Evolutionary conservation across 495 filamentous ascomycete genomes (phyloP).

Genomic region (Daldinia caldariorum): DNA sequence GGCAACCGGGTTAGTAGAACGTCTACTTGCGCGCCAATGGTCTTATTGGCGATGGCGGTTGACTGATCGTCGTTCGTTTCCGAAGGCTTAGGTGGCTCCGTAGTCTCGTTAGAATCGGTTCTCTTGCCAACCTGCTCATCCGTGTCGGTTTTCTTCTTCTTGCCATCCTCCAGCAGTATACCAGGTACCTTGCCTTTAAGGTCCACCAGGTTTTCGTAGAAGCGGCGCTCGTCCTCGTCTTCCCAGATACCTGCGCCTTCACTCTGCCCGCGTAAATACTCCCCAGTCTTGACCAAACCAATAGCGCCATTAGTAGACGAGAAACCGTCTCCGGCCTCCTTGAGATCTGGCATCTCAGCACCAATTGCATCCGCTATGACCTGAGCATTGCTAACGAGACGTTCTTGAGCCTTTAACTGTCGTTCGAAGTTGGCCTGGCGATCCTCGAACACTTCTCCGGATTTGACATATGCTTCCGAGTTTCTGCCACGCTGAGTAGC

Average conservation of each 20-base stretch:
- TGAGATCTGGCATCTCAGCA: slow-evolving; percentile 93
- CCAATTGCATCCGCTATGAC: slow-evolving; percentile 86
- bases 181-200: slow-evolving; percentile 94
- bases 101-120: slow-evolving; percentile 56
- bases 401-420: slow-evolving; percentile 88
- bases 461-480: slow-evolving; percentile 98
- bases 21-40: slow-evolving; percentile 96
- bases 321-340: slow-evolving; percentile 77
- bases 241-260: slow-evolving; percentile 99
- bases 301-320: slow-evolving; percentile 76
- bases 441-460: slow-evolving; percentile 98
- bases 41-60: slow-evolving; percentile 95
- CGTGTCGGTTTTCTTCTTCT: slow-evolving; percentile 85
- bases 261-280: slow-evolving; percentile 87
- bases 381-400: slow-evolving; percentile 89
- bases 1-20: slow-evolving; percentile 86
- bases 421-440: slow-evolving; percentile 96
- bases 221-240: slow-evolving; percentile 96
- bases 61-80: slow-evolving; percentile 80
- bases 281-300: slow-evolving; percentile 91
- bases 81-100: slow-evolving; percentile 62
- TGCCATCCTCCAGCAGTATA: slow-evolving; percentile 90
- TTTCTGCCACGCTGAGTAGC: slow-evolving; percentile 86
- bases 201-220: slow-evolving; percentile 96
- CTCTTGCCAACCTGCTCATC: slow-evolving; percentile 74